Evolutionary conservation across 1,284 basidiomycete species (phyloP), one percentile per base, ranked within the genome.

Genomic region (Coriolopsis trogii): DNA sequence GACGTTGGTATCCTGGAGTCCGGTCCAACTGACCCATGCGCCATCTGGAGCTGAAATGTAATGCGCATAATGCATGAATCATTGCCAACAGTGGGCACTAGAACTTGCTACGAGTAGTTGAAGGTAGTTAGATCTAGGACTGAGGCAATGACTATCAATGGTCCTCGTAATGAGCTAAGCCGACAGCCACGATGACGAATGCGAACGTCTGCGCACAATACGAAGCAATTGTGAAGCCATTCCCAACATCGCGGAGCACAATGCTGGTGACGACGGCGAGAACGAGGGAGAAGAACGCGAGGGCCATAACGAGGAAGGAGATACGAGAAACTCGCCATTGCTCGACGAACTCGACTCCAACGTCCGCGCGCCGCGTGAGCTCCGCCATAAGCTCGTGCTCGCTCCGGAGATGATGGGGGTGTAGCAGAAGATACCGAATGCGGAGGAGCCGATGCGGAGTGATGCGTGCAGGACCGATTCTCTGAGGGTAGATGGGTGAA

Each of bases 261-360:
- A 29, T 30, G 25, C 50, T 57, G 33, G 51, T 61, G 3, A 49
- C 8, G 13, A 63, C 23, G 6, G 51, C 60, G 43, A 59, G 41
- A 2, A 54, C 18, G 9, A 55, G 36, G 36, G 62, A 56, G 1
- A 54, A 7, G 7, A 47, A 12, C 5, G 58, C 51, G 1, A 51
- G 53, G 6, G 47, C 16, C 16, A 62, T 12, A 18, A 60, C 49
- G 33, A 52, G 50, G 6, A 49, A 21, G 10, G 34, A 49, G 39
- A 63, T 47, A 13, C 55, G 52, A 3, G 7, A 15, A 24, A 56
- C 36, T 25, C 56, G 41, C 51, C 59, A 60, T n/a, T 59, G 47
- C 49, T 62, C 62, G 18, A 63, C 60, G 37, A 62, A 63, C 44
- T 63, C 59, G 28, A 63, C 49, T 16, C 62, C 57, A n/a, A 52